Evolutionary conservation across 108 stramenopile genomes (phyloP), one percentile per base, ranked within the genome.

Genomic region (Cyclotella distinguenda): DNA sequence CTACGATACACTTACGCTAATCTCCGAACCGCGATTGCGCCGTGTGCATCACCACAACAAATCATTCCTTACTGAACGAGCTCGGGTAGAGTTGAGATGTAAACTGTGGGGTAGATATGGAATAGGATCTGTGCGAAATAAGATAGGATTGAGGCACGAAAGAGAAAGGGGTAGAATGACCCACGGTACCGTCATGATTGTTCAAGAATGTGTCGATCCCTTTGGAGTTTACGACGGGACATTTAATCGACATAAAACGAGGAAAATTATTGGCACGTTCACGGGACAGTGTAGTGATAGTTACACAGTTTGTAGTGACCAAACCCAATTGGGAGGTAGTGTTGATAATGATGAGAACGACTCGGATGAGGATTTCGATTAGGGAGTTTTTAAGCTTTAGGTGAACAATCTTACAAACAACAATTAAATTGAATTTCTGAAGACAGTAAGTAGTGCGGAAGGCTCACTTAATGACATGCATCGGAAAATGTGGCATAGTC

Each of bases 1-100:
- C 19, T 91, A 82, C 32, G 90, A 91, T 60, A 68, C 83, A 57
- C 39, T 91, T 22, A 66, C 61, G 18, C 74, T 91, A 27, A 47
- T 71, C 50, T 82, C 87, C 21, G 73, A 84, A 65, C 77, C 84
- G 30, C 75, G 88, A 16, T 52, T 77, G 52, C 68, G 70, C 11
- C 72, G 56, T 43, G 49, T 45, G 21, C 21, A 40, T 44, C 21
- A 16, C 47, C 13, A 39, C 6, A 45, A 19, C 27, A 40, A 0
- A 42, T 44, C 3, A 50, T 65, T n/a, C n/a, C n/a, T n/a, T 19
- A 70, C 54, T 32, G 69, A 77, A 61, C 59, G 40, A 54, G 75
- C 75, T 18, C 64, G 45, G 23, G 62, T 77, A 0, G 69, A 77
- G 25, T 40, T 77, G 36, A 42, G 75, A 59, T 77, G 75, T 62